Percentiles rank a stretch among this genome's conserved stretches.
These are phyloP conservation scores for Ruellia speciosa DNA, from an alignment of 305 asterid genomes.

Conservation along the genomic window DNA sequence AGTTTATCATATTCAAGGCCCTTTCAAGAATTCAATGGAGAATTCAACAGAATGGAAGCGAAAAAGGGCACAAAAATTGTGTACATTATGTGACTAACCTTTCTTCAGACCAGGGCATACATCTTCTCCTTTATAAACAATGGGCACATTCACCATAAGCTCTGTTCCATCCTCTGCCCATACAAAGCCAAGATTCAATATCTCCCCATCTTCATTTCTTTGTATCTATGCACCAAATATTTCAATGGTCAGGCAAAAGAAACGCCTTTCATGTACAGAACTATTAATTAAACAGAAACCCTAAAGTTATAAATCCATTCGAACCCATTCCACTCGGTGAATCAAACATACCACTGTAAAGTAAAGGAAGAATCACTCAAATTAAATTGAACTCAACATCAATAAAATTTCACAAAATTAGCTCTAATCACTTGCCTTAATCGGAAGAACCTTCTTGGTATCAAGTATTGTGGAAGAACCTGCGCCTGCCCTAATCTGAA, in stretches of 20 bases:
- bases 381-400: not conserved
- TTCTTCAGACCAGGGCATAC: constrained; percentile 75
- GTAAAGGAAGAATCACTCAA: not conserved
- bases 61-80: constrained; percentile 4
- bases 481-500: constrained; percentile 84
- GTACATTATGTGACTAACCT: constrained; percentile 35
- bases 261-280: not conserved
- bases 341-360: constrained; percentile 2
- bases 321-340: not conserved
- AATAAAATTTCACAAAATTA: not conserved
- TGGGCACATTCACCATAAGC: constrained; percentile 69
- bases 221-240: constrained; percentile 43
- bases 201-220: constrained; percentile 61
- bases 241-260: constrained; percentile 15
- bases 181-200: constrained; percentile 76
- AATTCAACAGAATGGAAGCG: not conserved
- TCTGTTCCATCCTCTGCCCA: constrained; percentile 89
- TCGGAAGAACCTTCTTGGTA: constrained; percentile 68
- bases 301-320: constrained; percentile 3
- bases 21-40: not conserved
- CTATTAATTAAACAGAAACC: not conserved
- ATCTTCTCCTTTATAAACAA: constrained; percentile 73
- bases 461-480: constrained; percentile 67
- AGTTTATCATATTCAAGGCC: not conserved
- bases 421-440: constrained; percentile 44